phyloP scores from a whole-genome alignment of 768 basidiomycete genomes.

The Neoboletus subvelutipes region DNA sequence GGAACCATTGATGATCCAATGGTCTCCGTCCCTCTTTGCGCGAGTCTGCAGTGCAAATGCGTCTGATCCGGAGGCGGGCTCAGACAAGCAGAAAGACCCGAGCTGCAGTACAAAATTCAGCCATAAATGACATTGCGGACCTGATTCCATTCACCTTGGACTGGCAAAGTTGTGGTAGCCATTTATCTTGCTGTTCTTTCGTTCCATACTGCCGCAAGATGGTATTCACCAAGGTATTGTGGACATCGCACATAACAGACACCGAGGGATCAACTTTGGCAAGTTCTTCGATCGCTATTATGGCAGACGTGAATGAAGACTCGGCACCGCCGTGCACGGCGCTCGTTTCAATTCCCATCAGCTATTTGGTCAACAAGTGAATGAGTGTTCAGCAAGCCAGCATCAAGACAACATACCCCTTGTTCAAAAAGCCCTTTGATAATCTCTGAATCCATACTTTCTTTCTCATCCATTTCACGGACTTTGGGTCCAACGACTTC shows the following conservation, averaged over 20 bases:
- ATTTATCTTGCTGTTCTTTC: conserved; percentile 82
- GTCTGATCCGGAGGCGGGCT: conserved; percentile 91
- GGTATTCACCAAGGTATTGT: conserved; percentile 98
- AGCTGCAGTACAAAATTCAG: conserved; percentile 51
- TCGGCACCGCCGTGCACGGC: conserved; percentile 84
- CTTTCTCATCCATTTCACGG: conserved; percentile 97
- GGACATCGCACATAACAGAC: conserved; percentile 95
- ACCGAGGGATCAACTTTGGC: conserved; percentile 96
- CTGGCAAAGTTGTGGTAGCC: conserved; percentile 79
- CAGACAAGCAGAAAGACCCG: conserved; percentile 94
- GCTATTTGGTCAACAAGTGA: conserved; percentile 40
- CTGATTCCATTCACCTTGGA: conserved; percentile 53
- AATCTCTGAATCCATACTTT: conserved; percentile 85
- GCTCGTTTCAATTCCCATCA: conserved; percentile 97
- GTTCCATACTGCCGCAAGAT: conserved; percentile 85
- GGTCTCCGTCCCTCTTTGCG: conserved; percentile 81
- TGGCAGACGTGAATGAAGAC: conserved; percentile 90
- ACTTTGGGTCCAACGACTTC: conserved; percentile 92
- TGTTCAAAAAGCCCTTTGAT: conserved; percentile 92
- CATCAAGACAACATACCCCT: conserved; percentile 58
- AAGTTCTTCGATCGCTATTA: conserved; percentile 96
- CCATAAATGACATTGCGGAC: neutral
- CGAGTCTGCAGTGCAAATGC: conserved; percentile 96
- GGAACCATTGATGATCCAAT: conserved; percentile 91
- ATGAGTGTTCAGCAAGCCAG: neutral